Evolutionary conservation across 441 rosid species (phyloP).

Genomic region (Gossypium davidsonii): DNA sequence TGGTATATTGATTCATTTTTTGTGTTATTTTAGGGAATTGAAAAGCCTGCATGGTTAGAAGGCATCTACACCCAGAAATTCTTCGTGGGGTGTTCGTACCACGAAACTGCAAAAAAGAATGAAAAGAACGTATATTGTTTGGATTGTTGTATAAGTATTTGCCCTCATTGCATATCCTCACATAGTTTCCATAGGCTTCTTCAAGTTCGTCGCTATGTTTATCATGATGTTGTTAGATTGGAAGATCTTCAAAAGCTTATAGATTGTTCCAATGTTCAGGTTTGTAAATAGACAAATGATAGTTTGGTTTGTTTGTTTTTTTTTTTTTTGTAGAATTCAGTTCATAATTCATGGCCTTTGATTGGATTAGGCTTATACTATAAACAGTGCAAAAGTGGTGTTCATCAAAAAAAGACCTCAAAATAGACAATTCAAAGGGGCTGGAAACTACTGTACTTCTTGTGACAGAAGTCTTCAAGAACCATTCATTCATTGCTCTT

Average conservation of each 20-base stretch:
- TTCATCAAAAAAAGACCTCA: constrained; percentile 95
- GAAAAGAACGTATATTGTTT: constrained; percentile 87
- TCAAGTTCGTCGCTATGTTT: constrained; percentile 91
- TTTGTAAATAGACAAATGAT: neutral
- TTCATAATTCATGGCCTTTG: neutral
- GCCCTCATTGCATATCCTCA: constrained; percentile 85
- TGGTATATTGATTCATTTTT: neutral
- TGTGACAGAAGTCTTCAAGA: constrained; percentile 95
- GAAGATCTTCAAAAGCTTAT: constrained; percentile 88
- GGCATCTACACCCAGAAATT: constrained; percentile 72
- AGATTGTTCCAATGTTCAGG: constrained; percentile 95
- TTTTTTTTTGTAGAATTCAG: neutral
- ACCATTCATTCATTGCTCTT: constrained; percentile 80
- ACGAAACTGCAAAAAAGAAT: constrained; percentile 76
- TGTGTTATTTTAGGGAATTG: constrained; percentile 41
- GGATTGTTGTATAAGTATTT: constrained; percentile 82
- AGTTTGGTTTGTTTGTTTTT: neutral
- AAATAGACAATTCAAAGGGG: constrained; percentile 83
- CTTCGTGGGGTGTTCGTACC: constrained; percentile 70
- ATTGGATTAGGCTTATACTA: constrained; percentile 53
- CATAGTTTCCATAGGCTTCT: constrained; percentile 84
- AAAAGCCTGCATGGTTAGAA: constrained; percentile 91
- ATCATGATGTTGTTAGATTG: constrained; percentile 86
- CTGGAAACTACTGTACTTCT: constrained; percentile 81
- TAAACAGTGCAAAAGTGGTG: constrained; percentile 86